Conservation (phyloP, 2,329 filamentous ascomycete genomes). For the Zymoseptoria brevis region DNA sequence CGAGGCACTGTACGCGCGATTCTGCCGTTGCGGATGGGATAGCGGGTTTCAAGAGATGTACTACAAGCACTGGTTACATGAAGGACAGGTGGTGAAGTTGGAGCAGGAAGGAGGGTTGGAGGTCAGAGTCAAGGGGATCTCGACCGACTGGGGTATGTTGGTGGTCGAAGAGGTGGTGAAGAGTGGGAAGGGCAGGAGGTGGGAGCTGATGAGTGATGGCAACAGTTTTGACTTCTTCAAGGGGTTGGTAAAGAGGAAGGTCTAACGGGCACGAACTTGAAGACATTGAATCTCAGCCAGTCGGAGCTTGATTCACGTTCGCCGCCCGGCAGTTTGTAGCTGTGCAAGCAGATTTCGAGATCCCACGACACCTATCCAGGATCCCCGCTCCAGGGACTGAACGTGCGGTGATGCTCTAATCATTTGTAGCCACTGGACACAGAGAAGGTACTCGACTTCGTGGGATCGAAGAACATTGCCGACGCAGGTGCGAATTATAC, state of each 20-base stretch:
- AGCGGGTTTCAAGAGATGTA: constrained; percentile 65
- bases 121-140: constrained; percentile 78
- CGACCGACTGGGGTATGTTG: constrained; percentile 81
- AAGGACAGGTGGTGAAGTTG: constrained; percentile 57
- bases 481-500: no score
- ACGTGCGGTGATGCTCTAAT: no score
- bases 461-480: no score
- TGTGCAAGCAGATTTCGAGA: no score
- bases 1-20: constrained; percentile 67
- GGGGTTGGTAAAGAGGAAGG: constrained; percentile 74
- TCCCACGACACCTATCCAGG: no score
- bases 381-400: no score
- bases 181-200: constrained; percentile 66
- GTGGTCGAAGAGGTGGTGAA: constrained; percentile 73
- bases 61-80: constrained; percentile 80
- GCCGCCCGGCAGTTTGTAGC: no score
- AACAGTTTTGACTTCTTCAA: constrained; percentile 98
- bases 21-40: constrained; percentile 69
- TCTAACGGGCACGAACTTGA: constrained; percentile 33
- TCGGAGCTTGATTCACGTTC: no score
- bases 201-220: constrained; percentile 86
- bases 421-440: no score
- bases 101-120: constrained; percentile 69
- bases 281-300: no score
- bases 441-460: no score